phyloP scores from a whole-genome alignment of 176 grass and related monocot genomes.

The Themeda triandra region DNA sequence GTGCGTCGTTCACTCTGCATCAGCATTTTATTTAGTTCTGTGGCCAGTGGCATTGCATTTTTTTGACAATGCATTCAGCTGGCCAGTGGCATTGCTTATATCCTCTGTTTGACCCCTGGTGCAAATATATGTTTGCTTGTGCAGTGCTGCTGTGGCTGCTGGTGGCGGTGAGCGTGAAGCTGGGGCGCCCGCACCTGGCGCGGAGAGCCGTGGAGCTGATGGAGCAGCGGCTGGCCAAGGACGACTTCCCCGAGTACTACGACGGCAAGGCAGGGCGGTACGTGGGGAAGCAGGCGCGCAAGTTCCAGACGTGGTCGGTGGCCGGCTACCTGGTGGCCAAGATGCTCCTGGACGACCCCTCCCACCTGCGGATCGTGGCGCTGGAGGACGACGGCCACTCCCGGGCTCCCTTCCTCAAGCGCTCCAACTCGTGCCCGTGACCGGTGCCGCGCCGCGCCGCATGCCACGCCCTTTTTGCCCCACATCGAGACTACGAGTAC shows the following conservation, averaged over 20 bases:
- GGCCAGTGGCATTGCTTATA: background rate
- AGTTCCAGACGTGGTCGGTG: constrained; percentile 55
- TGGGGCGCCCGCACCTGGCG: constrained; percentile 30
- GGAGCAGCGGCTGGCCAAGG: constrained; percentile 40
- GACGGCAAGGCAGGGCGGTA: constrained; percentile 45
- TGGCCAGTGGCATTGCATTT: background rate
- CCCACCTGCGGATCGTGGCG: constrained; percentile 31
- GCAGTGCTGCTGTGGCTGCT: constrained; percentile 54
- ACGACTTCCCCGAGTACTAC: constrained; percentile 61
- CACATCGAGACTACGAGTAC: background rate
- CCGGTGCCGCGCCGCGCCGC: too few relatives aligned
- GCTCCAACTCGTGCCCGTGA: constrained; percentile 46
- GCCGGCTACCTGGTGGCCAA: constrained; percentile 57
- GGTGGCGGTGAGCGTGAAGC: constrained; percentile 56
- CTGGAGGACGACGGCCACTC: constrained; percentile 40
- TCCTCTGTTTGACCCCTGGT: background rate
- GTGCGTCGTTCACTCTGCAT: background rate
- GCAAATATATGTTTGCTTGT: background rate
- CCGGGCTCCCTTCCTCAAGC: constrained; percentile 36
- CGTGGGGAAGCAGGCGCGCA: constrained; percentile 59
- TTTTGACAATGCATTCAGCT: too few relatives aligned
- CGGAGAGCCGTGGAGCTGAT: constrained; percentile 26
- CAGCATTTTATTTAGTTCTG: background rate
- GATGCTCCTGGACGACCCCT: constrained; percentile 47
- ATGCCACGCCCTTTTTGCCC: background rate